Base-by-base conservation (phyloP, 2,329 filamentous ascomycete species). In the Biscogniauxia sp. region DNA sequence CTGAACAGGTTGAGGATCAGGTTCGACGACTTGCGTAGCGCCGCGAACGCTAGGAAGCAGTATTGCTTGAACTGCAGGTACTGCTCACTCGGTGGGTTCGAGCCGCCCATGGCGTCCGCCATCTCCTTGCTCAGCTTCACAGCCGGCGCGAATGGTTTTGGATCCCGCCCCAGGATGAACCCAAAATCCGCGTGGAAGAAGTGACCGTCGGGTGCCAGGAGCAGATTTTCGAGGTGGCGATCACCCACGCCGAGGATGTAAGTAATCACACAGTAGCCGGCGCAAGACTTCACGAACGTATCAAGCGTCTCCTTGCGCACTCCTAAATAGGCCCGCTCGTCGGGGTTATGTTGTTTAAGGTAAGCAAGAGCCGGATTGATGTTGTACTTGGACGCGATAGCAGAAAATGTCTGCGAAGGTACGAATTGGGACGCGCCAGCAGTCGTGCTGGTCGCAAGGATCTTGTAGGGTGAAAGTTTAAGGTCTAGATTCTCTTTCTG, bases 181-280 rank as follows among this genome's bases (percentile, higher is more conserved):
- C 96, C 95, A 70, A 99, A 99, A 75, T 99, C 95, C 28, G 94
- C 93, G 74, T 99, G 95, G 83, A 99, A 97, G 80, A 99, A 99
- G 76, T 96, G 92, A 0, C 88, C 95, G 67, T 93, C 90, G 0
- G 95, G 93, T 0, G 93, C 87, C 5, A 99, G 86, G 25, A 99
- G 87, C 1, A 99, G 85, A 70, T 99, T 99, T 74, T 99, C 95
- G 2, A 98, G 84, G 76, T 99, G 95, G 1, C 95, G 88, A 74
- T 99, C 95, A 20, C 95, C 95, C 2, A 99, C 95, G 32, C 95
- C 96, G 13, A 99, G 85, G 17, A 99, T 91, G 75, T 99, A 99
- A 0, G 96, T 99, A 68, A 99, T 97, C 15, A 99, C 95, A 75
- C 95, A 98, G 77, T 99, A 99, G 37, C 95, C 95, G 0, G 95